These are phyloP conservation scores for Neoboletus magnificus DNA, from an alignment of 768 basidiomycete genomes.

Conservation along the genomic window DNA sequence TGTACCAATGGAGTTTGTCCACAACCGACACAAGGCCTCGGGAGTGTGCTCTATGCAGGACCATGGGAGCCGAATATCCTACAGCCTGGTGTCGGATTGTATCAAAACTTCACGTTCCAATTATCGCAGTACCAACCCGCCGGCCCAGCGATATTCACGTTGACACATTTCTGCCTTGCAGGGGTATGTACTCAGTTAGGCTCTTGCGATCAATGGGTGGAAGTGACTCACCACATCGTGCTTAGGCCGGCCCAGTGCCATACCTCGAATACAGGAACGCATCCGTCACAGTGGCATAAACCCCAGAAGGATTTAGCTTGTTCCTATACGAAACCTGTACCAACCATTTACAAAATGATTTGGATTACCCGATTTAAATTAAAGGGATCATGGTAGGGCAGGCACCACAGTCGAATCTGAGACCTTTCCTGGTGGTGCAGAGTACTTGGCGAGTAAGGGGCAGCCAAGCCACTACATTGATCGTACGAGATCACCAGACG, in stretches of 20 bases:
- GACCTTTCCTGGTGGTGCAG: neutral
- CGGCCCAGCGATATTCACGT: conserved; percentile 15
- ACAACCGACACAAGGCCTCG: conserved; percentile 11
- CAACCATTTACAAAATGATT: neutral
- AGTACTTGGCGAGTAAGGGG: neutral
- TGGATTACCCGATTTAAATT: neutral
- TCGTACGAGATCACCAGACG: neutral
- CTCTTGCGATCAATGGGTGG: neutral
- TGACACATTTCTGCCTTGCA: conserved; percentile 16
- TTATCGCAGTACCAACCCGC: conserved; percentile 9
- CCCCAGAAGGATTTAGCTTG: neutral
- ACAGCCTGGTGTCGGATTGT: conserved; percentile 6
- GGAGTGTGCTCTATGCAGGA: conserved; percentile 20
- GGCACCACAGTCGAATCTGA: neutral
- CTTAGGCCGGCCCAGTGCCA: conserved; percentile 14
- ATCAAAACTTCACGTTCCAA: conserved; percentile 21
- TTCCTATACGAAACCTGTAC: neutral
- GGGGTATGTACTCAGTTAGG: conserved; percentile 5
- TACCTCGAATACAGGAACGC: conserved; percentile 20
- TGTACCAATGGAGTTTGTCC: conserved; percentile 20
- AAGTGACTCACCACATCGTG: neutral
- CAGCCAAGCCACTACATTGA: neutral
- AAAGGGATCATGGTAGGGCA: neutral
- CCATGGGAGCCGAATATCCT: conserved; percentile 8
- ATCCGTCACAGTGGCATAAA: conserved; percentile 16